Evolutionary conservation across 257 asterid species (phyloP).

Genomic region (Solanum ossicruentum): DNA sequence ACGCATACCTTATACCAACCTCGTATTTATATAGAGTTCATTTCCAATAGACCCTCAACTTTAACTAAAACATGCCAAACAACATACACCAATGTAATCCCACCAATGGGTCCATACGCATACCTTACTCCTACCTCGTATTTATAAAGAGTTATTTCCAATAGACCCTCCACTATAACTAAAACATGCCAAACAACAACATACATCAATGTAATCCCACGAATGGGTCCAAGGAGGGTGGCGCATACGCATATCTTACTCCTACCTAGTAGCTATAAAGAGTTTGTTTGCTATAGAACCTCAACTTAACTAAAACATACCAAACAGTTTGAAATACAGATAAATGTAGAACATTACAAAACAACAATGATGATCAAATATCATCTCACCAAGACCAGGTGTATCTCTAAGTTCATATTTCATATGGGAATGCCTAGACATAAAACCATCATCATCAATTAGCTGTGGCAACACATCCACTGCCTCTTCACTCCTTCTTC

Average conservation of each 20-base stretch:
- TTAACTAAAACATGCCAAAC: neutral
- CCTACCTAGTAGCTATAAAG: neutral
- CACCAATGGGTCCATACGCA: neutral
- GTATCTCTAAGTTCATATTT: constrained; percentile 85
- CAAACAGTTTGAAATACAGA: neutral
- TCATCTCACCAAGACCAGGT: constrained; percentile 82
- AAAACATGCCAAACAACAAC: neutral
- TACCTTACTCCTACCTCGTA: neutral
- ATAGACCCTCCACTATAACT: neutral
- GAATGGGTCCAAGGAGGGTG: neutral
- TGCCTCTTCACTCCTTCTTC: constrained; percentile 51
- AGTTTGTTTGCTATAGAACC: neutral
- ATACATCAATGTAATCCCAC: neutral
- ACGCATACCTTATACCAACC: neutral
- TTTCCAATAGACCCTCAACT: neutral
- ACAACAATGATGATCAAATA: neutral
- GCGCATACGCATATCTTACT: neutral
- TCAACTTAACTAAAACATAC: neutral
- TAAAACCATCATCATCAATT: constrained; percentile 58
- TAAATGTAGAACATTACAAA: neutral
- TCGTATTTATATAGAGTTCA: neutral
- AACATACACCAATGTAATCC: neutral
- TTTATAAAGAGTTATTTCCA: no score
- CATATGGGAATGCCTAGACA: constrained; percentile 69
- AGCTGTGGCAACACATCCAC: constrained; percentile 48